Percentiles rank a stretch among this genome's conserved stretches.
Evolutionary conservation across 2,329 filamentous ascomycete genomes (phyloP).

Genomic region (Claviceps sp.): DNA sequence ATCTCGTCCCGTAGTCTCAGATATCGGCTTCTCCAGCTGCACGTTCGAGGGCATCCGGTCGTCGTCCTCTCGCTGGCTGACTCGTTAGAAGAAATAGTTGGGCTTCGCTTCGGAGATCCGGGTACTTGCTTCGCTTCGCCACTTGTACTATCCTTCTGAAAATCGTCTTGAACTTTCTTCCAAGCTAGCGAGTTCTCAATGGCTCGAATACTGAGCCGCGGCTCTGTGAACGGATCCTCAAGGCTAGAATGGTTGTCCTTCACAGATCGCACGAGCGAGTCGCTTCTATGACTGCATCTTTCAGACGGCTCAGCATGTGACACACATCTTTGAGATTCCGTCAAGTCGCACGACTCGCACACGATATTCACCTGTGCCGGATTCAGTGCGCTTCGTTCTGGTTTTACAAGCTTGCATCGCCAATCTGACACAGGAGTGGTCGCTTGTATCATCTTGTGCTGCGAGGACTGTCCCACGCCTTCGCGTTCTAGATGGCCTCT

Average conservation of each 20-base stretch:
- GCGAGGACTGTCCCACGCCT: not conserved
- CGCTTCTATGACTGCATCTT: slow-evolving; percentile 2
- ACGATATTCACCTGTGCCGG: not conserved
- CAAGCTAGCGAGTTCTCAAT: slow-evolving; percentile 16
- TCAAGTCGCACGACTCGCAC: slow-evolving; percentile 8
- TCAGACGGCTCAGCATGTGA: not conserved
- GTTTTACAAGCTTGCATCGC: slow-evolving; percentile 4
- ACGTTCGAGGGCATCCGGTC: slow-evolving; percentile 18
- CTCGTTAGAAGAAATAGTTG: not conserved
- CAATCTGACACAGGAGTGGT: slow-evolving; percentile 7
- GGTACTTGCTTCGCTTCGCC: not conserved
- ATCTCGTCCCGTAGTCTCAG: slow-evolving; percentile 27
- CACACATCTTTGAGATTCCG: not conserved
- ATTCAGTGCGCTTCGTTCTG: not conserved
- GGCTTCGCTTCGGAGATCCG: not conserved
- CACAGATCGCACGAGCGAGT: not conserved
- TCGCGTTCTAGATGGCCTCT: not conserved
- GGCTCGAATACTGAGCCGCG: slow-evolving; percentile 14
- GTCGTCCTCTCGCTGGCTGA: not conserved
- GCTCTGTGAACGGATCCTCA: slow-evolving; percentile 5
- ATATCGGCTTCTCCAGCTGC: slow-evolving; percentile 29
- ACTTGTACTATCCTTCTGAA: slow-evolving; percentile 4
- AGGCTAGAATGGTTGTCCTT: not conserved
- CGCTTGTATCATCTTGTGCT: not conserved
- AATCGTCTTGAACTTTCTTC: slow-evolving; percentile 10